Evolutionary conservation across 495 filamentous ascomycete species (phyloP), one percentile per base, ranked within the genome.

Genomic region (Bathelium albidoporum): DNA sequence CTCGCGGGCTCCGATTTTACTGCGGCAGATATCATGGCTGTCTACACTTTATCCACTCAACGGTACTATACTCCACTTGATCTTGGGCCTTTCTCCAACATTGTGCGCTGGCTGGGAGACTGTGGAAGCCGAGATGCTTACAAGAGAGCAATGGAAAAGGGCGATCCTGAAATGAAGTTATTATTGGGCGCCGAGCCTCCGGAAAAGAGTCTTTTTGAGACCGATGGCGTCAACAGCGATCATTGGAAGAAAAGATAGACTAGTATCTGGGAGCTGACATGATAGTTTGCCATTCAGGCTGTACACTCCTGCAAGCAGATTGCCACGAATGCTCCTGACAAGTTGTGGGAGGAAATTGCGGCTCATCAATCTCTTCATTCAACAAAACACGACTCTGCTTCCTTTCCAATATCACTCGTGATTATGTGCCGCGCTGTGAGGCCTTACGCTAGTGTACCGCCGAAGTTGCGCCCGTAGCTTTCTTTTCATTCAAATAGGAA

Each of bases 1-100:
- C 67, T 88, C n/a, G 84, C 82, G 0, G 85, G 84, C 14, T 71
- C 78, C 26, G 72, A 82, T 59, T 81, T 88, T 62, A 86, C 82
- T 0, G 81, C 78, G 0, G 85, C 85, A 1, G 85, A 88, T 75
- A 75, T 86, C 34, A 86, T 85, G 80, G 75, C 61, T 4, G 70
- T 85, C 9, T 81, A 75, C 60, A 73, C 72, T 31, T 70, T 86
- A 53, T 84, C 82, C 1, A 85, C 80, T 12, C 76, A 84, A 77
- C 73, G 85, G 22, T 72, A 73, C 14, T 85, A 81, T 61, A 65
- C 55, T 59, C 73, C 73, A 24, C 69, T 76, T n/a, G 75, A 79
- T 58, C 70, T 86, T 39, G 62, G 60, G 1, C 61, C 59, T 9
- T 83, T 81, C 68, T 62, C 62, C 32, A 72, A 73, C 31, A 74